Evolutionary conservation across 371 early-diverging fungal genomes (phyloP), one percentile per base, ranked within the genome.

Genomic region (Actinomucor elegans): DNA sequence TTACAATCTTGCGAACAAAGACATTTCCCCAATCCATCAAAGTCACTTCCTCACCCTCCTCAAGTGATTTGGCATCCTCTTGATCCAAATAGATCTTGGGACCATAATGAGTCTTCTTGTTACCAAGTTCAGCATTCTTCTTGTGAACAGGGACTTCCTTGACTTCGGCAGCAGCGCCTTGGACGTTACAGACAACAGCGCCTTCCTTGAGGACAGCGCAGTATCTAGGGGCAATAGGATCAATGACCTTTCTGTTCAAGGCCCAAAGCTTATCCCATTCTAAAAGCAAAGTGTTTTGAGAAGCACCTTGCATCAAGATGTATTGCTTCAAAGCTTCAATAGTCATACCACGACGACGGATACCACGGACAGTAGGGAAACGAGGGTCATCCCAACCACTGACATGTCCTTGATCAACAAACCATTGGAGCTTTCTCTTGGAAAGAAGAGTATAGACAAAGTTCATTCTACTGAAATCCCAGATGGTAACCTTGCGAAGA

Each of bases 231-330:
- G 97, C 89, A 56, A 91, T 71, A 2, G 94, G 95, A 69, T 99
- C 99, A 61, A 99, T 96, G 46, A 91, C 78, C 84, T 97, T 94
- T 69, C 97, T 98, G 87, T 99, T 99, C 42, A 94, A 68, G 17
- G 99, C 87, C 99, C 99, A 99, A 45, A 99, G 84, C 80, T 99
- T 99, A 83, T 99, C 99, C 99, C 99, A 99, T 66, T 98, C 97
- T 47, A 98, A 77, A 50, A 92, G 73, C 46, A 97, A 75, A 33
- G 81, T 88, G 75, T 94, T 97, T 74, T 98, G 96, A 33, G 99
- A 96, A 26, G 98, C 96, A 48, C 99, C 99, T 80, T 99, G 99
- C 91, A 94, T 95, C 44, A 99, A 73, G 62, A 99, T 98, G 64
- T 99, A 99, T 67, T 96, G 88, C 63, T 93, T 92, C 60, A 99